Percentiles rank a stretch among this genome's conserved stretches.
Conservation (phyloP, 78 protist species). For the Monosiga brevicollis region DNA sequence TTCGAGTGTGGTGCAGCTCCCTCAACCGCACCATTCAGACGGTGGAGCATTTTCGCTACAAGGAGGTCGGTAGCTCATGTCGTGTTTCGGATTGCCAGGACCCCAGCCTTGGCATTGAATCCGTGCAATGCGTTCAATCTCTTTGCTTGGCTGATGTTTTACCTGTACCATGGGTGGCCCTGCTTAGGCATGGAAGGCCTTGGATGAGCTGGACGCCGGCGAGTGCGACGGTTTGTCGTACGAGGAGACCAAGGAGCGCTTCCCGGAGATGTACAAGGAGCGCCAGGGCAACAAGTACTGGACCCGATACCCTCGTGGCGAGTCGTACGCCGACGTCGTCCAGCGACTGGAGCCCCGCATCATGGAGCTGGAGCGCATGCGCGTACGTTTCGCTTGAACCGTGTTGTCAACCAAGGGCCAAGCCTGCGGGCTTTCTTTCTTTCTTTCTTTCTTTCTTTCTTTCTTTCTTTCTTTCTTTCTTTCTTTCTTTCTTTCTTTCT, state of each 20-base stretch:
- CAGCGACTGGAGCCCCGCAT: constrained; percentile 74
- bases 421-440: too few species aligned
- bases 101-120: constrained; percentile 42
- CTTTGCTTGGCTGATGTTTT: background rate
- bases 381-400: too few species aligned
- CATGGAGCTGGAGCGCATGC: constrained; percentile 69
- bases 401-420: too few species aligned
- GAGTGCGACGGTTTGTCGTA: constrained; percentile 87
- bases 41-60: background rate
- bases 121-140: background rate
- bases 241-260: constrained; percentile 44
- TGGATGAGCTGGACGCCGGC: constrained; percentile 90
- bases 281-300: constrained; percentile 47
- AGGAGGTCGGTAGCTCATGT: background rate
- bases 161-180: background rate
- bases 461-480: too few species aligned
- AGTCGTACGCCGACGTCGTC: constrained; percentile 75
- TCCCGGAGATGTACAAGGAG: constrained; percentile 44
- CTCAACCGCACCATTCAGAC: constrained; percentile 8
- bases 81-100: constrained; percentile 37
- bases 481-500: too few species aligned
- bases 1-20: background rate
- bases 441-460: too few species aligned
- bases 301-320: constrained; percentile 79
- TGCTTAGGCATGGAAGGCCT: constrained; percentile 43